Percentiles rank a stretch among this genome's conserved stretches.
Evolutionary conservation across 2,329 filamentous ascomycete genomes (phyloP).

Genomic region (Neonectria neomacrospora): DNA sequence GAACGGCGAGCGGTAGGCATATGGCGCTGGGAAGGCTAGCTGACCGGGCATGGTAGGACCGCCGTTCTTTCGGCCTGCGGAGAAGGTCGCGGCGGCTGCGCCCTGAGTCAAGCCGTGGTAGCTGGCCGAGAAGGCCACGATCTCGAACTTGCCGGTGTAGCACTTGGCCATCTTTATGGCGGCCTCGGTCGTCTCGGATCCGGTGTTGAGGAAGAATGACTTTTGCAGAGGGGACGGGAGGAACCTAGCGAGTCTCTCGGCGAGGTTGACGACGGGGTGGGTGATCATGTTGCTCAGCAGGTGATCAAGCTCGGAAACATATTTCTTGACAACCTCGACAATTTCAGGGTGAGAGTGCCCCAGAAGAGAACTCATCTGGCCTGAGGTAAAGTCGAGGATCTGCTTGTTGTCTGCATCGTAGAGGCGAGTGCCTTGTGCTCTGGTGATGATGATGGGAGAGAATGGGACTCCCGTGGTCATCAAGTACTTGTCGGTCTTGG

Average conservation of each 20-base stretch:
- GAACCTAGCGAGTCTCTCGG: slow-evolving; percentile 57
- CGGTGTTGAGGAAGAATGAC: slow-evolving; percentile 67
- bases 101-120: slow-evolving; percentile 71
- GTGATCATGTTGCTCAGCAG: slow-evolving; percentile 68
- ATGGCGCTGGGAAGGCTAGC: slow-evolving; percentile 67
- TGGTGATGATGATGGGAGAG: slow-evolving; percentile 55
- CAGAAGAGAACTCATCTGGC: slow-evolving; percentile 68
- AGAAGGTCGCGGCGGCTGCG: slow-evolving; percentile 64
- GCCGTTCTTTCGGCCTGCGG: slow-evolving; percentile 59
- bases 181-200: slow-evolving; percentile 66
- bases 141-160: slow-evolving; percentile 71
- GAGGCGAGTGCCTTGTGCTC: slow-evolving; percentile 57
- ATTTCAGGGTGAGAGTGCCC: slow-evolving; percentile 69
- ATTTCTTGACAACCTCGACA: slow-evolving; percentile 59
- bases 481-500: slow-evolving; percentile 53
- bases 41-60: slow-evolving; percentile 64
- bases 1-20: slow-evolving; percentile 71
- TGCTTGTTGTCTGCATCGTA: slow-evolving; percentile 55
- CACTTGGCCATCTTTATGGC: slow-evolving; percentile 72
- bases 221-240: slow-evolving; percentile 62
- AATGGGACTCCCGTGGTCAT: slow-evolving; percentile 56
- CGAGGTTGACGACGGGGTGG: slow-evolving; percentile 64
- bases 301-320: slow-evolving; percentile 64
- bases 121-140: slow-evolving; percentile 67
- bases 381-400: slow-evolving; percentile 69